Evolutionary conservation across 148 eudicot genomes (phyloP), one percentile per base, ranked within the genome.

Genomic region (Camellia lanceoleosa): DNA sequence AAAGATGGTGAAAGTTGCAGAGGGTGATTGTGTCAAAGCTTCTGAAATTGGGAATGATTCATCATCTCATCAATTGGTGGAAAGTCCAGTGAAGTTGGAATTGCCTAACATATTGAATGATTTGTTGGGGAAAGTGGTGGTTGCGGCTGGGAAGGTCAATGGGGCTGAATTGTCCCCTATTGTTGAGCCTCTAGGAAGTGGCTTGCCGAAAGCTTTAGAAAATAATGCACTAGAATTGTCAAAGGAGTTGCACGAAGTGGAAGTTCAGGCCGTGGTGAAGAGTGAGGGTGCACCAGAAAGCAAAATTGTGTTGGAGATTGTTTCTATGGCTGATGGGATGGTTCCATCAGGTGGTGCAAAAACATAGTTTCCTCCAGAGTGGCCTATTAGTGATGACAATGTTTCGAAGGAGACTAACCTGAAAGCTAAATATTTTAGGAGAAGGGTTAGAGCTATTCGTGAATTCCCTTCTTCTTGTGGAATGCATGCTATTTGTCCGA

Each of bases 401-500:
- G 19, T 59, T 41, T 61, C 43, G 38, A 30, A 30, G 38, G 38
- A 30, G 77, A 71, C 44, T 55, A 51, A 58, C 23, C 23, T 23
- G 16, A 83, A 78, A 76, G 54, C 52, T 56, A 88, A 85, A 47
- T 84, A 72, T 84, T 87, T 87, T 60, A 82, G 41, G 44, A 90
- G 87, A 80, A 89, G 85, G 66, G 93, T 92, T 73, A 89, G 85
- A 56, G 91, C 93, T 58, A 79, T 70, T 72, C 91, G 97, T 76
- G 89, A 88, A 74, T 92, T 88, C 60, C 99, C 99, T 83, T 89
- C 89, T 80, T 86, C 86, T 43, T 90, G 93, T 88, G 93, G 94
- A 80, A 64, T 72, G 61, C 83, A 85, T 83, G 89, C 83, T 67
- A 79, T 81, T 67, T 56, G 44, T 77, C 83, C 66, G 7, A 67